Conservation (phyloP, 257 asterid genomes). For the Solanum appendiculatum region DNA sequence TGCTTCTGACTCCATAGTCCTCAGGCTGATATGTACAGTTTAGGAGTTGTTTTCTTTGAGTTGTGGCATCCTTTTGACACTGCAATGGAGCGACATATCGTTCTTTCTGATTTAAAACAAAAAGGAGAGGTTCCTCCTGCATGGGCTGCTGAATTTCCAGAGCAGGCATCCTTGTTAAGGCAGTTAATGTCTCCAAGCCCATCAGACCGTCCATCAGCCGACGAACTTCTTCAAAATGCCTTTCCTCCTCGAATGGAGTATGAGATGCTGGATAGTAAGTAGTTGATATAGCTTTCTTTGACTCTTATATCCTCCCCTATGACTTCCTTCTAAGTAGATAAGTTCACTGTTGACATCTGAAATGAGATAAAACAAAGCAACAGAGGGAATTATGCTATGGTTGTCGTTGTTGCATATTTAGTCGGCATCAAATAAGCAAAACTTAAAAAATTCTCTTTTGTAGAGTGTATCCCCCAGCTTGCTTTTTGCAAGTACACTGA, state of each 20-base stretch:
- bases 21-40: conserved; percentile 90
- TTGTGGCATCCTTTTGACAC: conserved; percentile 97
- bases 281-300: neutral
- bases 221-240: conserved; percentile 81
- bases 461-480: neutral
- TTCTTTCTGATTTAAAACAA: conserved; percentile 78
- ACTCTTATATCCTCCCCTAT: neutral
- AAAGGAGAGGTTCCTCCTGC: conserved; percentile 80
- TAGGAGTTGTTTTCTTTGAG: conserved; percentile 92
- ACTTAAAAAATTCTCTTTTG: neutral
- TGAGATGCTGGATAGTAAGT: conserved; percentile 84
- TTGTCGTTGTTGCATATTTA: neutral
- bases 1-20: conserved; percentile 12
- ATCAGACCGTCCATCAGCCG: conserved; percentile 90
- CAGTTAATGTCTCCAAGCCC: conserved; percentile 79
- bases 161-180: conserved; percentile 69
- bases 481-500: neutral
- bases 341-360: neutral
- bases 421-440: neutral
- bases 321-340: neutral
- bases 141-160: conserved; percentile 74
- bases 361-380: neutral
- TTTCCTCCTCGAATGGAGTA: conserved; percentile 93
- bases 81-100: conserved; percentile 86
- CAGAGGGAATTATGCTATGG: neutral